These are phyloP conservation scores for Zygosaccharomyces kombuchaensis DNA, from an alignment of 805 yeast genomes.

Conservation along the genomic window DNA sequence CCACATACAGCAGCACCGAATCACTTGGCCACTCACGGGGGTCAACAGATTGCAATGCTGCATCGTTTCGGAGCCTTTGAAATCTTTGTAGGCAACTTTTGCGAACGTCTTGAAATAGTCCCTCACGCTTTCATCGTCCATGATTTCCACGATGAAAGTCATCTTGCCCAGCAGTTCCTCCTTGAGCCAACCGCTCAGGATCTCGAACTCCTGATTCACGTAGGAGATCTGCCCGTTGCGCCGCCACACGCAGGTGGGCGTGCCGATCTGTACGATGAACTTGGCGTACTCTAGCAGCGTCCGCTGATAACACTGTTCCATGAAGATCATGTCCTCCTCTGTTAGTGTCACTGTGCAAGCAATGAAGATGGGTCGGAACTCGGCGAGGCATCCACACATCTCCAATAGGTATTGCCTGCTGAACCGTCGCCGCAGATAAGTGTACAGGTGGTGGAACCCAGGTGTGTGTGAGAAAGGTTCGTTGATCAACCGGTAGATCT, in stretches of 20 bases:
- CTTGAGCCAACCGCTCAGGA: slow-evolving; percentile 84
- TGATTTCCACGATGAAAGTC: slow-evolving; percentile 70
- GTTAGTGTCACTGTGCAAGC: slow-evolving; percentile 86
- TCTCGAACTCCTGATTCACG: slow-evolving; percentile 90
- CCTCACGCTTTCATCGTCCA: slow-evolving; percentile 83
- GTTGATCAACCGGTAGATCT: slow-evolving; percentile 69
- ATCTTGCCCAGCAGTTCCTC: slow-evolving; percentile 62
- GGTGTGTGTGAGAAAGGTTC: slow-evolving; percentile 85
- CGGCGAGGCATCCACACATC: slow-evolving; percentile 85
- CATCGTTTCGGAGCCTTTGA: slow-evolving; percentile 84
- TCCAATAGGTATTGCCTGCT: slow-evolving; percentile 63
- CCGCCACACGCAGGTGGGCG: slow-evolving; percentile 94
- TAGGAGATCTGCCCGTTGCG: slow-evolving; percentile 93
- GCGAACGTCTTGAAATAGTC: slow-evolving; percentile 85
- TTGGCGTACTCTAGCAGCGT: slow-evolving; percentile 85
- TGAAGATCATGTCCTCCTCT: slow-evolving; percentile 86
- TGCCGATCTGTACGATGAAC: slow-evolving; percentile 78
- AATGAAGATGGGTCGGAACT: slow-evolving; percentile 85
- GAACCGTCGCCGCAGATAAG: slow-evolving; percentile 69
- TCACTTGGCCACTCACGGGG: slow-evolving; percentile 43
- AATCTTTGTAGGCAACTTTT: slow-evolving; percentile 85
- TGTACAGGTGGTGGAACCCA: slow-evolving; percentile 78
- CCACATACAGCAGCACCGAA: slow-evolving; percentile 83
- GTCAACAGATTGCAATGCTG: slow-evolving; percentile 77
- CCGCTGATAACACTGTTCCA: slow-evolving; percentile 95